These are phyloP conservation scores for Pilasporangium apinafurcum DNA, from an alignment of 352 stramenopile genomes.

Conservation along the genomic window DNA sequence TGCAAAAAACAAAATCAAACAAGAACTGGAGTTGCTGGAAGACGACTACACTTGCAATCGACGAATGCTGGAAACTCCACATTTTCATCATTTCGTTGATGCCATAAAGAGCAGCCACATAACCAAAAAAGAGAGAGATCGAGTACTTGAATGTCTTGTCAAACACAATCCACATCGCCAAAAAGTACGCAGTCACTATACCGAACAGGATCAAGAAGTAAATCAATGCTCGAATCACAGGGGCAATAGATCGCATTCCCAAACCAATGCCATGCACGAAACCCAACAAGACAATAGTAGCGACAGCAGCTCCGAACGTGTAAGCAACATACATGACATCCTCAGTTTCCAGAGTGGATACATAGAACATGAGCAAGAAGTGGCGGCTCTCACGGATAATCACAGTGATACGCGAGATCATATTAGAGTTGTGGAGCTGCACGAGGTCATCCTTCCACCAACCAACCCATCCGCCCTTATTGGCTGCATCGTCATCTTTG, in stretches of 20 bases:
- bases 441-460: slow-evolving; percentile 70
- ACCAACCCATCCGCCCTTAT: slow-evolving; percentile 64
- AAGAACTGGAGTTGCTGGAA: slow-evolving; percentile 78
- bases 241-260: slow-evolving; percentile 34
- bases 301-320: slow-evolving; percentile 36
- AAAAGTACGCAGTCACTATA: slow-evolving; percentile 35
- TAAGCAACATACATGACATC: slow-evolving; percentile 45
- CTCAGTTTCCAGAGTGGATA: slow-evolving; percentile 40
- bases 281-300: slow-evolving; percentile 41
- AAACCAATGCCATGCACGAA: slow-evolving; percentile 32
- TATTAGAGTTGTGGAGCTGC: slow-evolving; percentile 55
- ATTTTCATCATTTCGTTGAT: slow-evolving; percentile 73
- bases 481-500: slow-evolving; percentile 52
- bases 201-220: slow-evolving; percentile 32
- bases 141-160: slow-evolving; percentile 30
- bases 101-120: slow-evolving; percentile 51
- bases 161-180: slow-evolving; percentile 32
- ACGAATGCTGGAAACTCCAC: slow-evolving; percentile 55
- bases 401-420: slow-evolving; percentile 65
- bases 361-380: slow-evolving; percentile 74
- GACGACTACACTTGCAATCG: slow-evolving; percentile 38
- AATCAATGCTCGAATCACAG: slow-evolving; percentile 31
- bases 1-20: slow-evolving; percentile 75
- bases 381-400: slow-evolving; percentile 64
- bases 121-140: slow-evolving; percentile 59